Percentiles rank a stretch among this genome's conserved stretches.
These are phyloP conservation scores for Monosporascus ibericus DNA, from an alignment of 2,329 filamentous ascomycete species.

Conservation along the genomic window DNA sequence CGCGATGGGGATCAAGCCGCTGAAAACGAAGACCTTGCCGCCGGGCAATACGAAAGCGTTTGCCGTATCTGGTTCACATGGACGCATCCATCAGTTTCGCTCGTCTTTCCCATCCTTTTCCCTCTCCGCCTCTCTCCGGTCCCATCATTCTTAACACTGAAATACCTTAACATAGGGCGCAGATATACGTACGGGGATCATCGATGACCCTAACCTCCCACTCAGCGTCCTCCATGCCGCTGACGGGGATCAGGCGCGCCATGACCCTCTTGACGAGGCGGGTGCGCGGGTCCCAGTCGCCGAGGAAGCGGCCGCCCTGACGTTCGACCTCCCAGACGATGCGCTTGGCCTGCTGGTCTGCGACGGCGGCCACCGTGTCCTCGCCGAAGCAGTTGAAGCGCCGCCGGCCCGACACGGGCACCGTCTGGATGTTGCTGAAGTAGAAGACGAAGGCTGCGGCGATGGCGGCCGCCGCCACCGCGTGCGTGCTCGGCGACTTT, in stretches of 20 bases:
- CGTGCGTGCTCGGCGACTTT: slow-evolving; percentile 31
- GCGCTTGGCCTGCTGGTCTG: slow-evolving; percentile 47
- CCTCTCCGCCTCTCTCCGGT: too few relatives aligned
- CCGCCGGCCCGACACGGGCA: slow-evolving; percentile 64
- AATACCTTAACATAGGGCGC: too few relatives aligned
- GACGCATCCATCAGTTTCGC: slow-evolving; percentile 4
- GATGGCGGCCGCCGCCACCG: slow-evolving; percentile 34
- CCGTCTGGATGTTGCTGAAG: slow-evolving; percentile 62
- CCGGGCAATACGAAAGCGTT: slow-evolving; percentile 77
- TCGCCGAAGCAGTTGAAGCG: slow-evolving; percentile 66
- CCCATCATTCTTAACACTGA: too few relatives aligned
- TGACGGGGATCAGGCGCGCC: slow-evolving; percentile 59
- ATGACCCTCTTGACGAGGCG: slow-evolving; percentile 58
- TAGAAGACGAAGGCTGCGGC: slow-evolving; percentile 53
- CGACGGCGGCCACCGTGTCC: slow-evolving; percentile 46
- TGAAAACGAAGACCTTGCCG: slow-evolving; percentile 75
- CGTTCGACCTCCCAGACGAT: slow-evolving; percentile 49
- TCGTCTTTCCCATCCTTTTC: neutral
- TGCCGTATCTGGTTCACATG: slow-evolving; percentile 33
- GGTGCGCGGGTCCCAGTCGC: slow-evolving; percentile 51
- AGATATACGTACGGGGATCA: slow-evolving; percentile 38
- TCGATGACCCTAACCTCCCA: slow-evolving; percentile 76
- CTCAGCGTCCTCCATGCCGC: slow-evolving; percentile 48
- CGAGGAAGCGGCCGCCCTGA: slow-evolving; percentile 49
- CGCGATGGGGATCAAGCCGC: slow-evolving; percentile 64